Percentiles rank a stretch among this genome's conserved stretches.
Conservation (phyloP, 495 filamentous ascomycete genomes). For the Beverwykella pulmonaria region DNA sequence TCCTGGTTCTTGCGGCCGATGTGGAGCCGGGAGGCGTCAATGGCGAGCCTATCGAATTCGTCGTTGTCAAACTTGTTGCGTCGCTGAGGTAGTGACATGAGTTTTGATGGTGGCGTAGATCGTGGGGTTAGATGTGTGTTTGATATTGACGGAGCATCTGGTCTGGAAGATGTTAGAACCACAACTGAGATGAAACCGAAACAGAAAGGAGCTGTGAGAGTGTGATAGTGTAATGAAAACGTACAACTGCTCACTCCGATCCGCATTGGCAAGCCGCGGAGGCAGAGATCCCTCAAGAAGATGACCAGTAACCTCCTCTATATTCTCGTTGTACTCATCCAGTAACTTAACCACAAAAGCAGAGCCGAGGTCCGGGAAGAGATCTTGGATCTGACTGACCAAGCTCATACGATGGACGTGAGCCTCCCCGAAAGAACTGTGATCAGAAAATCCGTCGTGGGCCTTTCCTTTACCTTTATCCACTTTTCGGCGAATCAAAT, state of each 20-base stretch:
- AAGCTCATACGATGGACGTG: slow-evolving; percentile 82
- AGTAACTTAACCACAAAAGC: slow-evolving; percentile 79
- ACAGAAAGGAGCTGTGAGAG: not conserved
- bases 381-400: slow-evolving; percentile 83
- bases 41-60: slow-evolving; percentile 72
- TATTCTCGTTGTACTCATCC: slow-evolving; percentile 74
- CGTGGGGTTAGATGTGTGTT: slow-evolving; percentile 45
- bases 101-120: slow-evolving; percentile 46
- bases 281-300: slow-evolving; percentile 83
- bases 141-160: slow-evolving; percentile 31
- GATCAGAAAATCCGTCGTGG: slow-evolving; percentile 49
- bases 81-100: slow-evolving; percentile 45
- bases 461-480: slow-evolving; percentile 72
- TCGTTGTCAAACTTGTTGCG: slow-evolving; percentile 79
- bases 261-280: slow-evolving; percentile 56
- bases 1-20: slow-evolving; percentile 70
- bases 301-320: slow-evolving; percentile 79
- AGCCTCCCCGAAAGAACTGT: slow-evolving; percentile 54
- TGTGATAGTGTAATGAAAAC: slow-evolving; percentile 21
- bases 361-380: slow-evolving; percentile 87
- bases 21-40: slow-evolving; percentile 64
- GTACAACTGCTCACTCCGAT: slow-evolving; percentile 59
- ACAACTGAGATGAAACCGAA: not conserved
- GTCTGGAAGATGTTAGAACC: slow-evolving; percentile 40
- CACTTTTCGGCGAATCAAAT: slow-evolving; percentile 45